phyloP scores from a whole-genome alignment of 768 basidiomycete genomes.

The Macrolepiota fuliginosa region DNA sequence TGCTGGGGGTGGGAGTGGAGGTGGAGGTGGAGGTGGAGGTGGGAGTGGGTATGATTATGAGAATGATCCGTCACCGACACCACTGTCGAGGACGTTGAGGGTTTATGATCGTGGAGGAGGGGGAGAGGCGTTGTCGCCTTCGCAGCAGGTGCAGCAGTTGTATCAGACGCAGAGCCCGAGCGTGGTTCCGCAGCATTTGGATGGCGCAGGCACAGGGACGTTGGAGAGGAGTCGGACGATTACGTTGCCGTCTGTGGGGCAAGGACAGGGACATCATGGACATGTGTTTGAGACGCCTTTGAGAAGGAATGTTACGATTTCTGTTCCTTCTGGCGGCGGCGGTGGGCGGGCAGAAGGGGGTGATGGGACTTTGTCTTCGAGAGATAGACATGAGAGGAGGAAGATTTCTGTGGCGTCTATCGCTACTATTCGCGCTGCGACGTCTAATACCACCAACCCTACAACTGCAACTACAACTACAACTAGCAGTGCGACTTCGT shows the following conservation, averaged over 20 bases:
- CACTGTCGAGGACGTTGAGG: conserved; percentile 11
- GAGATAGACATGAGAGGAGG: conserved; percentile 22
- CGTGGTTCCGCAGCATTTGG: too few species aligned
- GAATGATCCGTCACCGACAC: conserved; percentile 16
- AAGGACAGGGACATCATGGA: conserved; percentile 22
- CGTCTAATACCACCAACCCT: neutral
- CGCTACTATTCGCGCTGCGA: conserved; percentile 25
- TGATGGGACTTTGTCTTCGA: conserved; percentile 13
- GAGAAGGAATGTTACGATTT: conserved; percentile 18
- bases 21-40: too few species aligned
- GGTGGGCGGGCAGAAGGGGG: neutral
- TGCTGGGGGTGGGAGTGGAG: conserved; percentile 11
- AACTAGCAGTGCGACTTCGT: conserved; percentile 23
- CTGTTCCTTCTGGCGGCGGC: neutral
- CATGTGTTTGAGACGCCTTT: conserved; percentile 55
- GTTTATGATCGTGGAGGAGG: conserved; percentile 10
- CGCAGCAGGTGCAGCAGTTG: conserved; percentile 8
- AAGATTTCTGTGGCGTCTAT: conserved; percentile 35
- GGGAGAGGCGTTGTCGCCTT: conserved; percentile 21
- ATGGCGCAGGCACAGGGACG: conserved; percentile 1
- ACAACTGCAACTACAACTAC: too few species aligned
- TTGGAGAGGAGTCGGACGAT: conserved; percentile 44
- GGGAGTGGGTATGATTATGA: neutral
- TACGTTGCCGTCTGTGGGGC: conserved; percentile 40
- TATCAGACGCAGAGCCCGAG: conserved; percentile 5